phyloP scores from a whole-genome alignment of 345 rosid genomes.

The Nephelium lappaceum region DNA sequence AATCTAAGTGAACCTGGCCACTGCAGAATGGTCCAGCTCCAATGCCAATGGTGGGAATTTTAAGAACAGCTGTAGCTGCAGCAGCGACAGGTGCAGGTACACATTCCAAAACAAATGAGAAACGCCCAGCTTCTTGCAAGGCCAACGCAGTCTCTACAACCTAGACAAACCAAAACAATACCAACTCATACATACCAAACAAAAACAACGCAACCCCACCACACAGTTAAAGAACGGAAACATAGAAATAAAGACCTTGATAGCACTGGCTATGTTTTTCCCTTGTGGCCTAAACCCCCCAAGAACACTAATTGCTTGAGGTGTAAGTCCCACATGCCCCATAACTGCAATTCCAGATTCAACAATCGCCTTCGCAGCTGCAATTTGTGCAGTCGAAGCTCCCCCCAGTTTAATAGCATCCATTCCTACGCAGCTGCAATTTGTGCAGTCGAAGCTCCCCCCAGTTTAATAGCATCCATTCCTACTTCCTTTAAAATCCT shows the following conservation, averaged over 20 bases:
- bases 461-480: slow-evolving; percentile 91
- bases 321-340: slow-evolving; percentile 96
- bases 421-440: no score
- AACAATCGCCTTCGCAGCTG: slow-evolving; percentile 82
- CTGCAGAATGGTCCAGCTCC: slow-evolving; percentile 97
- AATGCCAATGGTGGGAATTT: slow-evolving; percentile 90
- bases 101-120: slow-evolving; percentile 88
- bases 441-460: slow-evolving; percentile 83
- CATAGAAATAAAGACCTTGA: slow-evolving; percentile 51
- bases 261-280: slow-evolving; percentile 67
- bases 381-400: no score
- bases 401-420: no score
- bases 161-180: slow-evolving; percentile 38
- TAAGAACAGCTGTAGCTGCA: slow-evolving; percentile 83
- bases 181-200: slow-evolving; percentile 1
- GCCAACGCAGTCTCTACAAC: slow-evolving; percentile 96
- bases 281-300: slow-evolving; percentile 99
- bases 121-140: slow-evolving; percentile 91
- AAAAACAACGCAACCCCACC: neutral
- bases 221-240: neutral
- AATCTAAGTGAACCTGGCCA: slow-evolving; percentile 64
- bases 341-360: slow-evolving; percentile 96
- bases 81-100: slow-evolving; percentile 92
- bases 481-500: slow-evolving; percentile 86
- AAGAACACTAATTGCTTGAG: slow-evolving; percentile 95